These are phyloP conservation scores for Rhodotorula sp. DNA, from an alignment of 1,284 basidiomycete species.

Conservation along the genomic window DNA sequence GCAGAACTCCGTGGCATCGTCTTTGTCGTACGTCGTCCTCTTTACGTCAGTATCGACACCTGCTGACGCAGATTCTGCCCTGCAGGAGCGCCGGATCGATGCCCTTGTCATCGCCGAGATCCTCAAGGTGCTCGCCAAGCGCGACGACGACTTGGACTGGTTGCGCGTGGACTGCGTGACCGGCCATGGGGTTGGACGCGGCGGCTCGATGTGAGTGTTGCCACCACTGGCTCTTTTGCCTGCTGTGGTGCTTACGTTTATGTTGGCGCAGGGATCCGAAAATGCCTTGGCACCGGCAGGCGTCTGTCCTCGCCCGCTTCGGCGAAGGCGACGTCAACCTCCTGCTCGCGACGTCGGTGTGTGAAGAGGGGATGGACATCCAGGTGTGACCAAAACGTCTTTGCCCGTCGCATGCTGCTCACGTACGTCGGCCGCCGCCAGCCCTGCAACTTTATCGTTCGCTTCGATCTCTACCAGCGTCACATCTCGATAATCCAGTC, in stretches of 20 bases:
- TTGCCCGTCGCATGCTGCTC: neutral
- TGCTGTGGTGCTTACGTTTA: too few relatives aligned
- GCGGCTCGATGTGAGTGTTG: slow-evolving; percentile 1
- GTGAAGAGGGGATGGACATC: slow-evolving; percentile 24
- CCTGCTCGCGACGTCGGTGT: slow-evolving; percentile 18
- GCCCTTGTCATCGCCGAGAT: slow-evolving; percentile 19
- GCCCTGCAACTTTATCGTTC: slow-evolving; percentile 24
- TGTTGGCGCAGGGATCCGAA: slow-evolving; percentile 1
- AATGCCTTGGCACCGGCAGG: slow-evolving; percentile 23
- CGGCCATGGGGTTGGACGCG: slow-evolving; percentile 7
- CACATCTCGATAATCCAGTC: slow-evolving; percentile 20
- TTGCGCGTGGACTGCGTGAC: slow-evolving; percentile 21
- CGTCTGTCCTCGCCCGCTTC: slow-evolving; percentile 10
- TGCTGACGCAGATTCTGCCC: neutral
- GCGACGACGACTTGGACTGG: slow-evolving; percentile 8
- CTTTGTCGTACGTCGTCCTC: slow-evolving; percentile 8
- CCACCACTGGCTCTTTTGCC: neutral
- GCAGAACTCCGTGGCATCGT: slow-evolving; percentile 20
- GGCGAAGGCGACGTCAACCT: slow-evolving; percentile 13
- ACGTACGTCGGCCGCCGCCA: neutral
- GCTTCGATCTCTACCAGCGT: slow-evolving; percentile 16
- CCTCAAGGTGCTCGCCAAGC: slow-evolving; percentile 10
- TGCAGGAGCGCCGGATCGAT: slow-evolving; percentile 16
- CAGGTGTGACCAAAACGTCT: neutral
- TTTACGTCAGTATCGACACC: too few relatives aligned